phyloP scores from a whole-genome alignment of 228 moss, liverwort and hornwort species.

The Sphagnum magellanicum region DNA sequence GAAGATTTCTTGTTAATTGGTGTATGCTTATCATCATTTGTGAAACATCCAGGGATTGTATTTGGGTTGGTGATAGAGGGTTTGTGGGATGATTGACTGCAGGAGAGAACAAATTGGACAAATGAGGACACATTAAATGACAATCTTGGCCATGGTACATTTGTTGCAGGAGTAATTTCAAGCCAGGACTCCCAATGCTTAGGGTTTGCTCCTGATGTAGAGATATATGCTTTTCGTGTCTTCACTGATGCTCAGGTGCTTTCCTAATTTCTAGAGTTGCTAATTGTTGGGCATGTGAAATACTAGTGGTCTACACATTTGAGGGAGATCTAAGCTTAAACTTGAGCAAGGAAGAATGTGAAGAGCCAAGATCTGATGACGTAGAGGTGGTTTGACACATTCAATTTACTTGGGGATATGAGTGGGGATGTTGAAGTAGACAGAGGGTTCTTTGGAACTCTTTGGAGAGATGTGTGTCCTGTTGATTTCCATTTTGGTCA shows the following conservation, averaged over 20 bases:
- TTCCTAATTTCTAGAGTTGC: background rate
- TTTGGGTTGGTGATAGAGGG: too few species aligned
- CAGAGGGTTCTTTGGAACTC: background rate
- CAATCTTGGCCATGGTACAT: constrained; percentile 94
- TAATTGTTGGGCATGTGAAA: too few species aligned
- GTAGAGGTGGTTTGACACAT: too few species aligned
- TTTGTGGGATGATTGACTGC: constrained; percentile 19
- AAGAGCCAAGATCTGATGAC: too few species aligned
- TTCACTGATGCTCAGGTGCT: constrained; percentile 93
- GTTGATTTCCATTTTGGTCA: background rate
- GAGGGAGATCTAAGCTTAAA: too few species aligned
- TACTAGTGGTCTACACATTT: too few species aligned
- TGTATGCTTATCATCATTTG: too few species aligned
- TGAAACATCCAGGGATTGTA: too few species aligned
- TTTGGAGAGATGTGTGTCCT: background rate
- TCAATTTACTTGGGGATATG: too few species aligned
- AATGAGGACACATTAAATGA: constrained; percentile 92
- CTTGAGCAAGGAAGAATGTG: too few species aligned
- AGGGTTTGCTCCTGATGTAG: constrained; percentile 93
- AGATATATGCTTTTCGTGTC: constrained; percentile 89
- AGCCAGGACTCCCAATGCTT: constrained; percentile 90
- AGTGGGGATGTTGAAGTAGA: too few species aligned
- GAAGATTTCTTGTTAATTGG: too few species aligned
- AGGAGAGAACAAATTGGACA: constrained; percentile 97
- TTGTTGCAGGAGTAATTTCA: constrained; percentile 91